phyloP scores from a whole-genome alignment of 768 basidiomycete species.

The Trametes elegans region DNA sequence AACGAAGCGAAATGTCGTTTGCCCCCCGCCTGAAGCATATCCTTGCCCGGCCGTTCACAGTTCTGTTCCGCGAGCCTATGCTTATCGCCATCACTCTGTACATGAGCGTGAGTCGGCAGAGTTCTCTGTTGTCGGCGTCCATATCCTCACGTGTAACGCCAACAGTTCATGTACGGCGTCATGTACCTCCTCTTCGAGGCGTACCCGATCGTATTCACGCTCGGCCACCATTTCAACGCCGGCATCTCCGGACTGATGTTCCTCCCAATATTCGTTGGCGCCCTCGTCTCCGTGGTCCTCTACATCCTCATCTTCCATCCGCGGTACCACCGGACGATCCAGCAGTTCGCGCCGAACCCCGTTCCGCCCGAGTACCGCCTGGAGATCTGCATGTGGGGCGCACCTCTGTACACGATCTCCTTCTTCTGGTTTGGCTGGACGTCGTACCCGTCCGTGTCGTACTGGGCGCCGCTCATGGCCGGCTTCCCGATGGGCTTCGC shows the following conservation, averaged over 20 bases:
- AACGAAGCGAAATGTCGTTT: slow-evolving; percentile 40
- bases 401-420: slow-evolving; percentile 49
- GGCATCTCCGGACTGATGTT: slow-evolving; percentile 61
- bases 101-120: slow-evolving; percentile 46
- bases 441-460: slow-evolving; percentile 49
- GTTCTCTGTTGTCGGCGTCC: neutral
- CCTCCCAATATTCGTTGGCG: slow-evolving; percentile 55
- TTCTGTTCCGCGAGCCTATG: slow-evolving; percentile 69
- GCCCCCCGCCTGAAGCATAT: slow-evolving; percentile 45
- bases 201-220: slow-evolving; percentile 60
- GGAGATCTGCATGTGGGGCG: slow-evolving; percentile 47
- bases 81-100: slow-evolving; percentile 57
- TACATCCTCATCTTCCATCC: slow-evolving; percentile 52
- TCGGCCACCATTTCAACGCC: slow-evolving; percentile 50
- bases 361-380: slow-evolving; percentile 67
- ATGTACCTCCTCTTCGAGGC: slow-evolving; percentile 63
- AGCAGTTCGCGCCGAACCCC: slow-evolving; percentile 46
- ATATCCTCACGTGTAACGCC: neutral
- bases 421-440: slow-evolving; percentile 79
- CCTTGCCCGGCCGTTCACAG: slow-evolving; percentile 55
- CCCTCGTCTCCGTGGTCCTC: slow-evolving; percentile 16
- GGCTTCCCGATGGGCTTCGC: slow-evolving; percentile 50
- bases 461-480: slow-evolving; percentile 54
- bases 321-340: slow-evolving; percentile 44
- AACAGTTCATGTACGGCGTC: slow-evolving; percentile 62